These are phyloP conservation scores for Davidsoniella eucalypti DNA, from an alignment of 2,329 filamentous ascomycete genomes.

Conservation along the genomic window DNA sequence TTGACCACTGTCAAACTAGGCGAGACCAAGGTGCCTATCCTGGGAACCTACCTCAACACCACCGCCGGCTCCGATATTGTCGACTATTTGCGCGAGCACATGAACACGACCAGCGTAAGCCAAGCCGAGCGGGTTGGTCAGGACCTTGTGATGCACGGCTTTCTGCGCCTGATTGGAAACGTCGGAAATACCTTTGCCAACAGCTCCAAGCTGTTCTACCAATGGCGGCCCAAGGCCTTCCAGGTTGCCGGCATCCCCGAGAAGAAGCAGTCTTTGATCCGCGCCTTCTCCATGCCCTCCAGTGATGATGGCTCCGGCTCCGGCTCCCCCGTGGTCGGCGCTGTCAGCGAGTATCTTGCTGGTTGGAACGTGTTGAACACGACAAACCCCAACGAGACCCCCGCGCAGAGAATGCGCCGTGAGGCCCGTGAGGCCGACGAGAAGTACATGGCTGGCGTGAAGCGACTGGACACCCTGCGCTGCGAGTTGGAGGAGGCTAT, in stretches of 20 bases:
- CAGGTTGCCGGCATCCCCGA: conserved; percentile 75
- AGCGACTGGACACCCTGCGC: conserved; percentile 73
- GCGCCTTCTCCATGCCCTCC: conserved; percentile 57
- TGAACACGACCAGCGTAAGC: conserved; percentile 68
- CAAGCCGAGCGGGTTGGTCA: conserved; percentile 92
- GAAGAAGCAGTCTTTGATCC: conserved; percentile 57
- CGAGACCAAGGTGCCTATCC: conserved; percentile 87
- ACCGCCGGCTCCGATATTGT: conserved; percentile 85
- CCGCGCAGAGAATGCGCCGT: conserved; percentile 66
- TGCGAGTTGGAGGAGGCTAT: conserved; percentile 95
- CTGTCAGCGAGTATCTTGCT: conserved; percentile 75
- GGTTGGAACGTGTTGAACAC: conserved; percentile 68
- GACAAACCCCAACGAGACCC: conserved; percentile 67
- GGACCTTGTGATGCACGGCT: conserved; percentile 72
- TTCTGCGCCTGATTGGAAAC: conserved; percentile 79
- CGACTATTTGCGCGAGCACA: conserved; percentile 80
- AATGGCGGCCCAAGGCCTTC: conserved; percentile 89
- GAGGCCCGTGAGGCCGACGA: conserved; percentile 86
- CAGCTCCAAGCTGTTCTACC: conserved; percentile 92
- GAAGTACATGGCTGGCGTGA: conserved; percentile 74
- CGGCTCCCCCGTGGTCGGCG: conserved; percentile 70
- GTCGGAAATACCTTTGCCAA: conserved; percentile 94
- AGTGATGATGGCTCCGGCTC: conserved; percentile 24
- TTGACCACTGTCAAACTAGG: conserved; percentile 71
- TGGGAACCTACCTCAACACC: conserved; percentile 88